Conservation (phyloP, 108 stramenopile genomes). For the Cyclotella sp. region DNA sequence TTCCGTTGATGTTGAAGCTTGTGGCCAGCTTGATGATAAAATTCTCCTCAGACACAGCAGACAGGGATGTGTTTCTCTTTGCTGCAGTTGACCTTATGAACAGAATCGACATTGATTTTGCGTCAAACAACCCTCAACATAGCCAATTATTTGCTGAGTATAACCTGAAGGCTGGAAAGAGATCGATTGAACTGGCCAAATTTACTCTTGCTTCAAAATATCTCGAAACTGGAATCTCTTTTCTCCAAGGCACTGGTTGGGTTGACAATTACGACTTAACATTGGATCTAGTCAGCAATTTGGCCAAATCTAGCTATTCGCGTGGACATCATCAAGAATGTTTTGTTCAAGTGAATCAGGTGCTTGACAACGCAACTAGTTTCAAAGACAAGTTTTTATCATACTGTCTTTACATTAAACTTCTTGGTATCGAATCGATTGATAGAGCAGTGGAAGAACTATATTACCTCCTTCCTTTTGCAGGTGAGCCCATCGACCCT, state of each 20-base stretch:
- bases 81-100: constrained; percentile 23
- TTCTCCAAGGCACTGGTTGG: constrained; percentile 11
- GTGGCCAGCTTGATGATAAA: constrained; percentile 3
- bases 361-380: constrained; percentile 8
- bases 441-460: constrained; percentile 18
- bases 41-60: background rate
- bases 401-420: constrained; percentile 20
- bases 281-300: constrained; percentile 3
- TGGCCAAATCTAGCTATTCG: constrained; percentile 7
- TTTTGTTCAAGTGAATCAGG: constrained; percentile 4
- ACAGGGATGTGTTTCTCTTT: constrained; percentile 10
- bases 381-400: constrained; percentile 21
- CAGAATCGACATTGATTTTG: constrained; percentile 1
- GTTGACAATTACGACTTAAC: background rate
- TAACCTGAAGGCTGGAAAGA: constrained; percentile 22
- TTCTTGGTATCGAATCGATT: background rate
- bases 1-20: constrained; percentile 11
- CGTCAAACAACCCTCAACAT: constrained; percentile 14
- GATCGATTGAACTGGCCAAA: constrained; percentile 10
- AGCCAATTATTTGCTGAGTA: constrained; percentile 22
- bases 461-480: constrained; percentile 9
- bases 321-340: constrained; percentile 7
- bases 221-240: constrained; percentile 19
- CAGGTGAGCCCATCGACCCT: constrained; percentile 6
- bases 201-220: constrained; percentile 13